phyloP scores from a whole-genome alignment of 192 early-diverging fungal species.

The Entomortierella beljakovae region DNA sequence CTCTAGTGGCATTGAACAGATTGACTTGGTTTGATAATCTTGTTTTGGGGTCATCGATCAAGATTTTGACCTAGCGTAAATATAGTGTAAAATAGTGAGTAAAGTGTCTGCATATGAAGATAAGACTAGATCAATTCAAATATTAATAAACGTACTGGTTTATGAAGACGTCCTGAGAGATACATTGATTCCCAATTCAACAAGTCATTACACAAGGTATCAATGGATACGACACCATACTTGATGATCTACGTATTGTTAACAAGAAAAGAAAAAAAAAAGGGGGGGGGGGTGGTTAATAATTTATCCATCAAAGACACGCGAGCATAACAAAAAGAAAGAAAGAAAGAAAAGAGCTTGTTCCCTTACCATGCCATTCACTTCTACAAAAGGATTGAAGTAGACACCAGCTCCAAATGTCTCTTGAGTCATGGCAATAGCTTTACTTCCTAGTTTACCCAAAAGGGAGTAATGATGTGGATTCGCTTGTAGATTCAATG shows the following conservation, averaged over 20 bases:
- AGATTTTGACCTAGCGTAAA: constrained; percentile 70
- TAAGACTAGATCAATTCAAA: not conserved
- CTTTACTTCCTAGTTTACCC: constrained; percentile 75
- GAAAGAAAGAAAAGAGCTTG: too few relatives aligned
- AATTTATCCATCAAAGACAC: too few relatives aligned
- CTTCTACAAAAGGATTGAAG: constrained; percentile 93
- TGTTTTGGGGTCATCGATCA: constrained; percentile 81
- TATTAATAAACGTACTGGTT: constrained; percentile 73
- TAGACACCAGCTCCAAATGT: constrained; percentile 91
- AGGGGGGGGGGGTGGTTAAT: too few relatives aligned
- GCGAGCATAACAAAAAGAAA: too few relatives aligned
- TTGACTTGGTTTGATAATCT: constrained; percentile 86
- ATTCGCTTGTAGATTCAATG: constrained; percentile 93
- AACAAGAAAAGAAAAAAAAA: too few relatives aligned
- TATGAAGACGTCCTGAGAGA: constrained; percentile 96
- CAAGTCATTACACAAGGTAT: constrained; percentile 87
- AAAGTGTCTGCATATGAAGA: not conserved
- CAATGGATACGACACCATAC: constrained; percentile 97
- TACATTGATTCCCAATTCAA: constrained; percentile 97
- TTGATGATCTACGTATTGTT: constrained; percentile 90
- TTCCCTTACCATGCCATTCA: constrained; percentile 82
- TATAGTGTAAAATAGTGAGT: not conserved
- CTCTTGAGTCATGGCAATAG: constrained; percentile 83
- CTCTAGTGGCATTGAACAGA: constrained; percentile 83
- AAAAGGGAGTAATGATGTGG: constrained; percentile 92